Evolutionary conservation across 495 filamentous ascomycete genomes (phyloP).

Genomic region (Penicillium psychrofluorescens): DNA sequence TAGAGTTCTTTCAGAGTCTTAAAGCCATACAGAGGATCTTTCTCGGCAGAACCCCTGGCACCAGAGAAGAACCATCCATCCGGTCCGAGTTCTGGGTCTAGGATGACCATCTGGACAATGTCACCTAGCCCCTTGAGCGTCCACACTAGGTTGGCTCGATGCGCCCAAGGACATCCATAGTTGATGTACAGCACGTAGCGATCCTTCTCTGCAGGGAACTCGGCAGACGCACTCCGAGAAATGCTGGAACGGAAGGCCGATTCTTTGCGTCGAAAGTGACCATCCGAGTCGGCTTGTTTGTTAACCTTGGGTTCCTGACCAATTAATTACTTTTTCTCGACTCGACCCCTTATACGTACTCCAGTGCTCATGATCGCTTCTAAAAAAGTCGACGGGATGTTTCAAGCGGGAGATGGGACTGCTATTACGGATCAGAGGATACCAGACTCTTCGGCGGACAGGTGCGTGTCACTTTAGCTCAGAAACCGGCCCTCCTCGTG

Average conservation of each 20-base stretch:
- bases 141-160: conserved; percentile 65
- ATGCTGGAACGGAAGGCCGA: conserved; percentile 43
- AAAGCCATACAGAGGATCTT: conserved; percentile 60
- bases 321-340: background rate
- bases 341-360: too few species aligned
- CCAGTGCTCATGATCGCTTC: too few species aligned
- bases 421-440: too few species aligned
- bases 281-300: conserved; percentile 38
- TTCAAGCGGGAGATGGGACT: too few species aligned
- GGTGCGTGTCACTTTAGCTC: too few species aligned
- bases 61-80: conserved; percentile 72
- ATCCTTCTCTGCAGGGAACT: conserved; percentile 66
- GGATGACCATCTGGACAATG: conserved; percentile 59
- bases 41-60: conserved; percentile 43
- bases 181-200: conserved; percentile 78
- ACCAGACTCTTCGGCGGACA: too few species aligned
- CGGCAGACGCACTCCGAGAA: conserved; percentile 44
- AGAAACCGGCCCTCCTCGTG: too few species aligned
- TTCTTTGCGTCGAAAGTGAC: conserved; percentile 42
- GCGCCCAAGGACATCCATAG: conserved; percentile 77
- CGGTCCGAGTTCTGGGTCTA: conserved; percentile 59
- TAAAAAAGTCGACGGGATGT: too few species aligned
- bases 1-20: conserved; percentile 65
- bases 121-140: conserved; percentile 74
- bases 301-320: conserved; percentile 15